Evolutionary conservation across 805 yeast genomes (phyloP), one percentile per base, ranked within the genome.

Genomic region (Candida oleophila): DNA sequence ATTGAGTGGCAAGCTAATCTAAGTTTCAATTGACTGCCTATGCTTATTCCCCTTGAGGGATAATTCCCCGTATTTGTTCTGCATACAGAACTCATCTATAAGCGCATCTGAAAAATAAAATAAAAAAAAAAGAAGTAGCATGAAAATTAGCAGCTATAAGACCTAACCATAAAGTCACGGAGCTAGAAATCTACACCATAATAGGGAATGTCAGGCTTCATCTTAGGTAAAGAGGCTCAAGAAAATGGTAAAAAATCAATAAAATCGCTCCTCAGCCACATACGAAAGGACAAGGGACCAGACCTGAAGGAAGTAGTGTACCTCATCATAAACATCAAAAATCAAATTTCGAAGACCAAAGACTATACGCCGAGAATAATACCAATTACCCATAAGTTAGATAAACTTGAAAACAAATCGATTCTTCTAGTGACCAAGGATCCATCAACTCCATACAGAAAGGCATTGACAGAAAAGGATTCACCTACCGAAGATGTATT

Each of bases 381-480:
- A 15, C 87, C 89, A 3, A 52, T 86, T 11, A 72, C 79, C 0
- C 68, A 76, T 52, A 74, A 78, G 51, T 61, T 85, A 46, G 76
- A 74, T 44, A 73, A 71, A 46, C 60, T 80, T 2, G 74, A 74
- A 18, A 76, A 77, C 18, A 68, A 76, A 42, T 68, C 80, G 19
- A 74, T 86, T 3, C 59, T 87, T 3, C 68, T 89, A 16, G 74
- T 89, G 12, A 85, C 92, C 7, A 87, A 85, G 52, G 94, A 88
- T 57, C 91, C 92, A 1, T 78, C 84, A 3, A 69, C 77, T 3
- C 70, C 73, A 4, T 87, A 81, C 55, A 69, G 82, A 32, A 70
- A 69, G 9, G 71, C 74, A 3, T 60, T 87, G 3, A 68, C 73
- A 4, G 67, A 65, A 22, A 74, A 75, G 47, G 80, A 73, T 15